Base-by-base conservation (phyloP, 495 filamentous ascomycete species). In the Peziza echinospora region DNA sequence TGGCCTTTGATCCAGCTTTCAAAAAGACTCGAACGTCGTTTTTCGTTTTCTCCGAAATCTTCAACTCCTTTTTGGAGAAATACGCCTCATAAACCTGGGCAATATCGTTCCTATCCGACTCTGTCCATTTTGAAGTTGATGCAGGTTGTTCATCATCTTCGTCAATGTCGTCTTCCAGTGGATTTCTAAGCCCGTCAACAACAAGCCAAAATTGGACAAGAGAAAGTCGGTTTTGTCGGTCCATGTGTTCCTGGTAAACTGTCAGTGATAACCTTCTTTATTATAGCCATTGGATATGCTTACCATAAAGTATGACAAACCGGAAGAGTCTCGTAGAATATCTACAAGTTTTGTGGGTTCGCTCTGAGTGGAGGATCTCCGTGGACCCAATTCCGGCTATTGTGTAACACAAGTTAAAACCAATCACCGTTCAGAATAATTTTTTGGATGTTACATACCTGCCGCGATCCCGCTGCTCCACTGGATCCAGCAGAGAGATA, bases 181-280 rank as follows among this genome's bases (percentile, higher is more conserved):
- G 91, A 58, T 89, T 92, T n/a, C 91, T 78, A 56, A 96, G 79
- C 1, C 91, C 86, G 65, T 96, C 89, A 13, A 96, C 91, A 21
- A 96, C 87, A 40, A 99, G 78, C 86, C 86, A 99, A 62, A 93
- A 99, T 58, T 99, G 91, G 1, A 99, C 89, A 30, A 93, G 63
- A 11, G 78, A 71, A 76, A 94, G 85, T 5, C 91, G 69, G 24
- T 72, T 67, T 57, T 82, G 78, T 23, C 87, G 80, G 60, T 99
- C 91, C 91, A 96, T 94, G 60, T 84, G 94, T 56, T 99, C 91
- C 55, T 57, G 19, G 44, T 21, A 5, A 5, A 9, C n/a, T 19
- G 22, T 57, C 21, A 21, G 57, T 13, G 50, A 47, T 24, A 28
- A n/a, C 11, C 22, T 13, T 10, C 5, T 43, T 43, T 43, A 43